phyloP scores from a whole-genome alignment of 805 yeast species.

The Blastobotrys muscicola region DNA sequence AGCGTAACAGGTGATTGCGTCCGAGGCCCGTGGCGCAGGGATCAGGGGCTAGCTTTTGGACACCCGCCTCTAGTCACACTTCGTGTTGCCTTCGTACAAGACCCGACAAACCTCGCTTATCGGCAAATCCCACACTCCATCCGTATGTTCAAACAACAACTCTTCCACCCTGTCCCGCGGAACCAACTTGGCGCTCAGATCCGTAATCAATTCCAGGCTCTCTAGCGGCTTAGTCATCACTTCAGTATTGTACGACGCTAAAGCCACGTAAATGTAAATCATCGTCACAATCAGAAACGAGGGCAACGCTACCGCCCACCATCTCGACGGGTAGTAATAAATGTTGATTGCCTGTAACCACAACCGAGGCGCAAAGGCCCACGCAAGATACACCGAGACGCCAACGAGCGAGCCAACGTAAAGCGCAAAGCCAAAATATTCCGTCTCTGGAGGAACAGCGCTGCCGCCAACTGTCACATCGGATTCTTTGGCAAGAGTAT shows the following conservation, averaged over 20 bases:
- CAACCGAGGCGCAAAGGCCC: conserved; percentile 69
- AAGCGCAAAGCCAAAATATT: conserved; percentile 81
- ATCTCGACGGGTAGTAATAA: conserved; percentile 73
- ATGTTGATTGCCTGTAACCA: conserved; percentile 45
- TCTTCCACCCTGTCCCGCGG: conserved; percentile 25
- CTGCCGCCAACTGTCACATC: conserved; percentile 31
- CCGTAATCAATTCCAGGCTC: conserved; percentile 57
- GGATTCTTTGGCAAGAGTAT: conserved; percentile 27
- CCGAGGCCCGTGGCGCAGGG: no score
- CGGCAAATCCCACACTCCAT: conserved; percentile 85
- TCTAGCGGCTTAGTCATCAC: conserved; percentile 50
- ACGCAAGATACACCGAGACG: conserved; percentile 47
- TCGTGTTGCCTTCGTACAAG: conserved; percentile 13
- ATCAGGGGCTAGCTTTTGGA: no score
- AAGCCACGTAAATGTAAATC: conserved; percentile 61
- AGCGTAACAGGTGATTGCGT: no score
- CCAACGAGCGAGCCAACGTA: conserved; percentile 57
- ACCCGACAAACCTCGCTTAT: conserved; percentile 31
- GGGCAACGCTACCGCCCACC: conserved; percentile 85
- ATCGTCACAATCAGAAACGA: conserved; percentile 58
- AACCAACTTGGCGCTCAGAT: conserved; percentile 43
- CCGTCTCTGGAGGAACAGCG: conserved; percentile 37
- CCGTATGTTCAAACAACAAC: conserved; percentile 51
- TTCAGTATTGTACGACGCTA: conserved; percentile 71
- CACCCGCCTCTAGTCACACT: no score